phyloP scores from a whole-genome alignment of 2,329 filamentous ascomycete genomes.

The Blastomyces parvus region DNA sequence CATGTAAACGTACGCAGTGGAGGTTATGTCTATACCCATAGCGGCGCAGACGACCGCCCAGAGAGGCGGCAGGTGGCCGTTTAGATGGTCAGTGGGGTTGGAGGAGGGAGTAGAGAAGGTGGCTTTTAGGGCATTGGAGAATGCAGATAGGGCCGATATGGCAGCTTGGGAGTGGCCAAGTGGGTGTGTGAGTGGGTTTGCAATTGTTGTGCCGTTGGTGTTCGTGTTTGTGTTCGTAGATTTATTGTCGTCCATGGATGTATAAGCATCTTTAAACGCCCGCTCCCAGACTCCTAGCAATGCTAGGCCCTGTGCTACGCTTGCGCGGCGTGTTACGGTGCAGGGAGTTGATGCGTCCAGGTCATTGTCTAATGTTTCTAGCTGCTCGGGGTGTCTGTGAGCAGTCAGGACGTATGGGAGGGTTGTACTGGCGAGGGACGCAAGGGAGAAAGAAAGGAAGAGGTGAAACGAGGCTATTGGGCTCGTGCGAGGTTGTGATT shows the following conservation, averaged over 20 bases:
- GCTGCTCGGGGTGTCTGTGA: conserved; percentile 40
- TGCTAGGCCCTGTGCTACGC: conserved; percentile 51
- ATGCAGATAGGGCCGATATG: conserved; percentile 27
- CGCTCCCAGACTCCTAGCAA: conserved; percentile 53
- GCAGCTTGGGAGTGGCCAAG: conserved; percentile 16
- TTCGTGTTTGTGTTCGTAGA: background rate
- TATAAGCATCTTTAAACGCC: conserved; percentile 35
- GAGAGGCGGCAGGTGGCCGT: conserved; percentile 51
- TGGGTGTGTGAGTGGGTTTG: background rate
- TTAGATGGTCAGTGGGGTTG: conserved; percentile 21
- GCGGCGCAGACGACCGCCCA: conserved; percentile 49
- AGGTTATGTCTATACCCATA: conserved; percentile 43
- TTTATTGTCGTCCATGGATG: background rate
- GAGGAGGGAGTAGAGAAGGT: background rate
- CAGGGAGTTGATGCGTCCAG: conserved; percentile 55
- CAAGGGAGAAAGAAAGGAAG: conserved; percentile 49
- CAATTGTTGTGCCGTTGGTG: background rate
- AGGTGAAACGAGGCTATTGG: conserved; percentile 40
- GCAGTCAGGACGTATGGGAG: conserved; percentile 52
- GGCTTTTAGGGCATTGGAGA: conserved; percentile 32
- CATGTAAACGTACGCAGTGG: conserved; percentile 53
- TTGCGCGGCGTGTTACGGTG: conserved; percentile 52
- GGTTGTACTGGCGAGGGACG: conserved; percentile 49
- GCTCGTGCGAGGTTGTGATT: conserved; percentile 20
- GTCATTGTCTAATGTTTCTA: conserved; percentile 51